Evolutionary conservation across 2,329 filamentous ascomycete species (phyloP).

Genomic region (Penicillium occitanis): DNA sequence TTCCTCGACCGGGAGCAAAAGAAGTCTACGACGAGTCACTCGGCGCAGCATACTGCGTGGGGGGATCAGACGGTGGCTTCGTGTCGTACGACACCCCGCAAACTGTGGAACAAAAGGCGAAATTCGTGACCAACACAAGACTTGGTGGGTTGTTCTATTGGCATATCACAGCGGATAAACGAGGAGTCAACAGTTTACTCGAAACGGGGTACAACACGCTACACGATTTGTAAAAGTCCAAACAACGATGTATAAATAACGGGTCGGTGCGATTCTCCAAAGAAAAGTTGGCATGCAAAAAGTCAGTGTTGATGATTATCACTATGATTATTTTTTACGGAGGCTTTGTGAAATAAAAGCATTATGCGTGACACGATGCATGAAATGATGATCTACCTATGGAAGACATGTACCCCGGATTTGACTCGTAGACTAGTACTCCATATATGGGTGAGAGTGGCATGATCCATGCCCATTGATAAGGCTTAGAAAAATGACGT

Average conservation of each 20-base stretch:
- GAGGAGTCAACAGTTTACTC: slow-evolving; percentile 58
- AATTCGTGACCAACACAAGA: slow-evolving; percentile 68
- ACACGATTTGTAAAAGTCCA: slow-evolving; percentile 38
- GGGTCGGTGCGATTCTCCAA: background rate
- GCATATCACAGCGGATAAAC: slow-evolving; percentile 70
- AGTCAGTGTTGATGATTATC: background rate
- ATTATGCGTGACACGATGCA: slow-evolving; percentile 4
- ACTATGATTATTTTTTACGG: background rate
- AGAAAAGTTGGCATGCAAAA: background rate
- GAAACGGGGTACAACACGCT: slow-evolving; percentile 60
- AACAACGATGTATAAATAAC: slow-evolving; percentile 3
- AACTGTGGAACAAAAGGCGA: slow-evolving; percentile 72
- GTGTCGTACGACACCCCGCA: slow-evolving; percentile 77
- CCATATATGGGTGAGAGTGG: background rate
- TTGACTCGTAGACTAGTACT: background rate
- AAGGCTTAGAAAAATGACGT: background rate
- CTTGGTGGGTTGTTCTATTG: slow-evolving; percentile 80
- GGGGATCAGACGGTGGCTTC: slow-evolving; percentile 70
- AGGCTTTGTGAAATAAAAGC: slow-evolving; percentile 9
- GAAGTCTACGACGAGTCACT: slow-evolving; percentile 67
- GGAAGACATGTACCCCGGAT: background rate
- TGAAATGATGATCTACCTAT: background rate
- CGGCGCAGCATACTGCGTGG: slow-evolving; percentile 68
- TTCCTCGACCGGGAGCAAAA: slow-evolving; percentile 62
- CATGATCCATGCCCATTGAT: background rate